phyloP scores from a whole-genome alignment of 495 filamentous ascomycete genomes.

The Penicillium goetzii region DNA sequence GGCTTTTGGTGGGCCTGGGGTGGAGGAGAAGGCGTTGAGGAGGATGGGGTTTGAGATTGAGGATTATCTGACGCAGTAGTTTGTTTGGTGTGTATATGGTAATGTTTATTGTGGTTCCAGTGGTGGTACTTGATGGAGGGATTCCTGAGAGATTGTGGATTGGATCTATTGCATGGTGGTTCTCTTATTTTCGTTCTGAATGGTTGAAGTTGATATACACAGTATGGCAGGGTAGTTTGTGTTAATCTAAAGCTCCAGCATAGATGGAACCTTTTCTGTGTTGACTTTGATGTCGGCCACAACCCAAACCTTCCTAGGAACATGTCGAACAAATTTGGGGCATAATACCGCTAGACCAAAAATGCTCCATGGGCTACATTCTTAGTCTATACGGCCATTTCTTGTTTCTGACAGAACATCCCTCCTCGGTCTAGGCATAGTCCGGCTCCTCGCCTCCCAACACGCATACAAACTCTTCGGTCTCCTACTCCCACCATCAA shows the following conservation, averaged over 20 bases:
- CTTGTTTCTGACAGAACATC: no score
- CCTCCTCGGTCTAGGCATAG: background rate
- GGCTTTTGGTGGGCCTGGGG: slow-evolving; percentile 38
- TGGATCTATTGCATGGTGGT: background rate
- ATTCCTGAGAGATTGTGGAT: background rate
- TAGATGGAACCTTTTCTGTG: no score
- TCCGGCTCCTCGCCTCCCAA: background rate
- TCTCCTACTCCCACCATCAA: background rate
- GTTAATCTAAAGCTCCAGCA: background rate
- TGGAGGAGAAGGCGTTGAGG: slow-evolving; percentile 69
- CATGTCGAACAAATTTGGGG: no score
- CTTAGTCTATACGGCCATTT: no score
- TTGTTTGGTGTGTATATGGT: background rate
- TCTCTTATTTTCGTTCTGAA: background rate
- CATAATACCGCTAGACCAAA: no score
- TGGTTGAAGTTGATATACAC: background rate
- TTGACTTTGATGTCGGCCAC: no score
- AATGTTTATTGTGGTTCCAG: background rate
- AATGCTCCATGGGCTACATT: no score
- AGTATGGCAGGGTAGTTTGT: background rate
- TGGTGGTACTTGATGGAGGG: background rate
- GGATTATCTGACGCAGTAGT: slow-evolving; percentile 65
- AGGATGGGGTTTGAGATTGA: slow-evolving; percentile 81
- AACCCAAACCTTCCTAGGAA: no score
- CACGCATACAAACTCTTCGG: background rate